Base-by-base conservation (phyloP, 140 eudicot species). In the Ambrosia hybrid region DNA sequence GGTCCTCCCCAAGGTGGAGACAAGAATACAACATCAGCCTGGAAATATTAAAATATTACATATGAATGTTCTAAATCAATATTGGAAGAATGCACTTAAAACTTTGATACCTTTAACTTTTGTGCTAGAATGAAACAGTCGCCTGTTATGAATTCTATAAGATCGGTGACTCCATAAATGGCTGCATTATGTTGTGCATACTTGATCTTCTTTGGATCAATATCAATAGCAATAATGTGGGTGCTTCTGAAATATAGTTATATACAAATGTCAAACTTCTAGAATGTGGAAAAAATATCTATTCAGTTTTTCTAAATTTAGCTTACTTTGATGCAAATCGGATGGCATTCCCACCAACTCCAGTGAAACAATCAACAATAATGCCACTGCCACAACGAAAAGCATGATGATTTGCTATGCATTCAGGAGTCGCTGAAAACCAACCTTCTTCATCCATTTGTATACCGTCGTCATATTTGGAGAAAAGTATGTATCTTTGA, bases 1-100 rank as follows among this genome's bases (percentile, higher is more conserved):
- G 99, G 97, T 60, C 99, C 97, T 70, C 99, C 99, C 99, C 99
- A 94, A 6, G 99, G 99, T 5, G 99, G 99, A 41, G 99, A 94
- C 74, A 90, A 66, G 55, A 90, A 94, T 12, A 94, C 90, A 0
- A 82, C 69, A 67, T 94, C 92, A 4, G 96, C 99, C 97, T 91
- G 83, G 72, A 85, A 17, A 55, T 64, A 57, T 26, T 26, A 66
- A 11, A 72, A 36, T 37, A 13, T 39, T 34, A 59, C 0, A 15
- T 1, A 8, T 38, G 4, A 65, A 65, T 12, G 12, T 4, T 36
- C 5, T 6, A 58, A 9, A 76, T 36, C 30, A 15, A 56, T 38
- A 51, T 21, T 12, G 57, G 52, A 56, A 67, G 13, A 6, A 5
- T 64, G 72, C 6, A 51, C 37, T 49, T 38, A 16, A 16, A 21